Evolutionary conservation across 1,284 basidiomycete species (phyloP).

Genomic region (Termitomyces sp.): DNA sequence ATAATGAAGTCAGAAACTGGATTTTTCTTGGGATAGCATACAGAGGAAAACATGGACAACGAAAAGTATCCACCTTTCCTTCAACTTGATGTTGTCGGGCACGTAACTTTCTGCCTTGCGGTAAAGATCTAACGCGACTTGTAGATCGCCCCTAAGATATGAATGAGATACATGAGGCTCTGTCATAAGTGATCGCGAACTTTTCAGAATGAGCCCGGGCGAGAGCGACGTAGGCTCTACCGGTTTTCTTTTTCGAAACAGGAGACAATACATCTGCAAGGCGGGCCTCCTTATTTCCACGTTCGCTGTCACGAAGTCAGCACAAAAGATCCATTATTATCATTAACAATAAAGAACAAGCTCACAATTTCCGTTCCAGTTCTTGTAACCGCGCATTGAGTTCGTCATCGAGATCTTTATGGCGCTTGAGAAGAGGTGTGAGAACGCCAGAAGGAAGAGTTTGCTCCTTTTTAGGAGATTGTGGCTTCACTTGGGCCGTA

Average conservation of each 20-base stretch:
- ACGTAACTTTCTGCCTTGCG: constrained; percentile 71
- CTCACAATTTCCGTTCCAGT: constrained; percentile 66
- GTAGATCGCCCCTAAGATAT: constrained; percentile 58
- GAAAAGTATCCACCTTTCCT: constrained; percentile 76
- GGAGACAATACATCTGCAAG: constrained; percentile 61
- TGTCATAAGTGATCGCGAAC: constrained; percentile 31
- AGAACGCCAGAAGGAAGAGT: constrained; percentile 52
- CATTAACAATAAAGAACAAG: constrained; percentile 8
- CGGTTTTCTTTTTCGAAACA: constrained; percentile 68
- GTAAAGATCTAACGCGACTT: constrained; percentile 68
- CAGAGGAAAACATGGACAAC: constrained; percentile 52
- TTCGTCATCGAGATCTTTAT: constrained; percentile 62
- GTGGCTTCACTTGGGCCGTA: constrained; percentile 22
- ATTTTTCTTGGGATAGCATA: constrained; percentile 34
- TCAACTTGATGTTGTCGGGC: constrained; percentile 72
- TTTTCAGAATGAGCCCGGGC: constrained; percentile 74
- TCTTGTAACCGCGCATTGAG: constrained; percentile 57
- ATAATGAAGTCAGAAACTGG: constrained; percentile 30
- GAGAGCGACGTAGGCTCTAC: constrained; percentile 68
- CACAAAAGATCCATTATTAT: constrained; percentile 4
- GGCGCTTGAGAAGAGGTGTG: constrained; percentile 54
- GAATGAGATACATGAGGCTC: background rate
- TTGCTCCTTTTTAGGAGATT: constrained; percentile 33
- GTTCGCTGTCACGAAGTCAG: constrained; percentile 38
- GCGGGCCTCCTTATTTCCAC: constrained; percentile 51